Percentiles rank a stretch among this genome's conserved stretches.
Conservation (phyloP, 345 rosid genomes). For the Litchi chinensis region DNA sequence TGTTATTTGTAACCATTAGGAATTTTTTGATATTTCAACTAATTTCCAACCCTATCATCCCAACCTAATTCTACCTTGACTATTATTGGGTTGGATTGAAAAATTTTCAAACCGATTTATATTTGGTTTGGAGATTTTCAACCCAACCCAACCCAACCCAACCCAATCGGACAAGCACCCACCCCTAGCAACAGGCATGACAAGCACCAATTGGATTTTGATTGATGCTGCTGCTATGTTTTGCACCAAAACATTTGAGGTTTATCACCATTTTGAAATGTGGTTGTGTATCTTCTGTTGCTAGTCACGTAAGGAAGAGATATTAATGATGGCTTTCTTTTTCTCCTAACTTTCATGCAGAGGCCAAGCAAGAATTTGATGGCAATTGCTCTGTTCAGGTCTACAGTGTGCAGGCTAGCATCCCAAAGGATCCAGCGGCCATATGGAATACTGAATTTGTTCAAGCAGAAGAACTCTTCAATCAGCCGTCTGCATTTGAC, state of each 20-base stretch:
- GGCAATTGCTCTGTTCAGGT: constrained; percentile 68
- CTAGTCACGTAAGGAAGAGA: background rate
- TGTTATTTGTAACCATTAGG: too few species aligned
- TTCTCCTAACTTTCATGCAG: constrained; percentile 46
- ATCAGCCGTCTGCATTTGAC: constrained; percentile 50
- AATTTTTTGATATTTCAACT: too few species aligned
- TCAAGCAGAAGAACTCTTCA: constrained; percentile 86
- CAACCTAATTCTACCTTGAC: too few species aligned
- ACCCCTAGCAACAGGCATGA: background rate
- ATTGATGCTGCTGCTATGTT: background rate
- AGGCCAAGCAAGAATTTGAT: constrained; percentile 71
- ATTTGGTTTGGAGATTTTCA: too few species aligned
- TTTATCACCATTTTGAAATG: constrained; percentile 1
- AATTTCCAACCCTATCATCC: too few species aligned
- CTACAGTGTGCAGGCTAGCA: constrained; percentile 81
- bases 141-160: too few species aligned
- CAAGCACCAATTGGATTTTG: background rate
- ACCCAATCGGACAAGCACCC: too few species aligned
- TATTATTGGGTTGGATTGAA: too few species aligned
- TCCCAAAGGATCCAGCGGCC: constrained; percentile 80
- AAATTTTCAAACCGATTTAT: too few species aligned
- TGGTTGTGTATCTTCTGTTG: background rate
- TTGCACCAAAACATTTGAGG: background rate
- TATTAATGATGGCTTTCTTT: constrained; percentile 2
- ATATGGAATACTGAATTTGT: constrained; percentile 88